Evolutionary conservation across 2,329 filamentous ascomycete species (phyloP), one percentile per base, ranked within the genome.

Genomic region (Magnaporthiopsis rhizophila): DNA sequence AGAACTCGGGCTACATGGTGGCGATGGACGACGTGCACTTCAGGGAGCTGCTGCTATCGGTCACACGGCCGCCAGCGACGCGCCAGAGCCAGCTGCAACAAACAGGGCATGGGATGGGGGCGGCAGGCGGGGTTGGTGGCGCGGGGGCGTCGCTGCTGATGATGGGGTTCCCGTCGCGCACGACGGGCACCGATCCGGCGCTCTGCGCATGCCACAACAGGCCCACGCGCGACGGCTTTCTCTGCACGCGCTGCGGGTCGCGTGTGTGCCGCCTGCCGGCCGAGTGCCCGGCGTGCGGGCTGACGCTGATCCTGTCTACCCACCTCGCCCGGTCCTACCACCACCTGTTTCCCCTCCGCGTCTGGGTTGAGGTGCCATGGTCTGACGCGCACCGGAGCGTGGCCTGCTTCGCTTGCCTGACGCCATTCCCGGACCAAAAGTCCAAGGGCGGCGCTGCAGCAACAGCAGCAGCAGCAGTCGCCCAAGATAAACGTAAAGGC

Each of bases 141-240:
- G 58, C 64, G 12, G 26, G 50, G n/a, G 82, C 86, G 1, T 87
- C 84, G 64, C 80, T 99, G 57, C 84, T 99, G 32, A 96, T 96
- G 90, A 99, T 99, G 94, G 95, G 95, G 5, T 99, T 99, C 72
- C 95, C 95, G 0, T 96, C 91, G 7, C 86, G 93, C 53, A 90
- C 89, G 2, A 86, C 95, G 18, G 90, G 91, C 63, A 82, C 86
- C 2, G 81, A 81, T 60, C 83, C 87, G 6, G 92, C 89, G 65
- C 86, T 95, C 67, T 99, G 95, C 74, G 92, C 93, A 6, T 99
- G 95, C 73, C 94, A 98, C 76, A 92, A 90, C 69, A 87, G 87
- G 67, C 87, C 94, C 21, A 89, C 85, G 26, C 82, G 90, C 62
- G 92, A 95, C 64, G 95, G 95, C 1, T 99, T 98, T 76, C 81